phyloP scores from a whole-genome alignment of 192 early-diverging fungal genomes.

The Umbelopsis isabellina region DNA sequence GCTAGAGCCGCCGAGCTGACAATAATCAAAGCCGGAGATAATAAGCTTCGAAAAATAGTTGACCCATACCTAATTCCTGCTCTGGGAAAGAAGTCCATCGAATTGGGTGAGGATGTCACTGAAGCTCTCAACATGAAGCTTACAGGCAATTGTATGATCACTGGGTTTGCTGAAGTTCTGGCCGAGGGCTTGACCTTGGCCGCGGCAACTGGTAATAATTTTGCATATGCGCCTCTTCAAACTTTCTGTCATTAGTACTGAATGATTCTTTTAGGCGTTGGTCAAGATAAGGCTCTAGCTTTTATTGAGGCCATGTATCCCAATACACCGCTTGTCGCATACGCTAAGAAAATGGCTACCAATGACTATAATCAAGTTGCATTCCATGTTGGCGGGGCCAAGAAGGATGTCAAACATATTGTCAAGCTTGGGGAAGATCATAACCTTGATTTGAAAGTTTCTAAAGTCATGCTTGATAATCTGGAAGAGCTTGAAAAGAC shows the following conservation, averaged over 20 bases:
- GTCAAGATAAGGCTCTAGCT: conserved; percentile 52
- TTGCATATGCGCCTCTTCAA: neutral
- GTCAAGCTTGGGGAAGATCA: conserved; percentile 37
- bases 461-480: conserved; percentile 26
- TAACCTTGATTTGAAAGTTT: conserved; percentile 41
- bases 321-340: conserved; percentile 44
- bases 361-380: conserved; percentile 40
- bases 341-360: conserved; percentile 51
- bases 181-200: conserved; percentile 67
- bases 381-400: conserved; percentile 42
- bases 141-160: conserved; percentile 70
- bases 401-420: conserved; percentile 55
- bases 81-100: conserved; percentile 53
- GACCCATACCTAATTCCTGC: conserved; percentile 45
- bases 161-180: conserved; percentile 56
- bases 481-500: conserved; percentile 20
- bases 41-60: conserved; percentile 43
- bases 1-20: conserved; percentile 57
- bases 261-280: conserved; percentile 29
- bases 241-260: neutral
- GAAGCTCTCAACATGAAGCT: conserved; percentile 61
- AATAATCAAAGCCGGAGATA: conserved; percentile 54
- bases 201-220: conserved; percentile 42
- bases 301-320: conserved; percentile 59
- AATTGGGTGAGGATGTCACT: conserved; percentile 49